Evolutionary conservation across 805 yeast species (phyloP).

Genomic region (Saturnispora bothae): DNA sequence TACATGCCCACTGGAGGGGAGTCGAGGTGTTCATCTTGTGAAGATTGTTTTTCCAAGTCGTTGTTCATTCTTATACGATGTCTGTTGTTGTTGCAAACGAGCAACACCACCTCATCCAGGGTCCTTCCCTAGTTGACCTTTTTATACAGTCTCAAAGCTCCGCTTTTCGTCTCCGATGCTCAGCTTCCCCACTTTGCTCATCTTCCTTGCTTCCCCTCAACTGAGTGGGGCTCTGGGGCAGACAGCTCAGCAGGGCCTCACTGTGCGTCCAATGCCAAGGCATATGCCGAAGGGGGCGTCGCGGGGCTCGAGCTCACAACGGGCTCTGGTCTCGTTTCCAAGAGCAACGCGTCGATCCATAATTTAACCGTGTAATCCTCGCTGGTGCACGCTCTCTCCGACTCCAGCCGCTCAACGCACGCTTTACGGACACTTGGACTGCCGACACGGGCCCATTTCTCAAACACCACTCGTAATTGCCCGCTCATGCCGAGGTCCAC

Average conservation of each 20-base stretch:
- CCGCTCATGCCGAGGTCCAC: too few relatives aligned
- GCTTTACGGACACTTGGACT: not conserved
- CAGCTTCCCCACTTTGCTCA: too few relatives aligned
- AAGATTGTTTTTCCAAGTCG: constrained; percentile 17
- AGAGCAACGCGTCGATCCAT: too few relatives aligned
- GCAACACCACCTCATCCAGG: too few relatives aligned
- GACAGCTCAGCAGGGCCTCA: not conserved
- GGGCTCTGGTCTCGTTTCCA: too few relatives aligned
- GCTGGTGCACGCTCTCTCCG: too few relatives aligned
- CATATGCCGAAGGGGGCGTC: too few relatives aligned
- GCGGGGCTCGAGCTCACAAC: too few relatives aligned
- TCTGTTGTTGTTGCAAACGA: not conserved
- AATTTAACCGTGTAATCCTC: too few relatives aligned
- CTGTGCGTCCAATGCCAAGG: too few relatives aligned
- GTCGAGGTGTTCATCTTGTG: constrained; percentile 15
- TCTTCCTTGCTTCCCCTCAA: too few relatives aligned
- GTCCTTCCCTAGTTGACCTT: not conserved
- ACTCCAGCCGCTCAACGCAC: not conserved
- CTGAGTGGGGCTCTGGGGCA: not conserved
- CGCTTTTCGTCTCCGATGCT: not conserved
- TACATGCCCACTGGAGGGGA: constrained; percentile 19
- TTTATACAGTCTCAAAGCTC: not conserved
- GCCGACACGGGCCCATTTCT: not conserved
- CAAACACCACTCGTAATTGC: not conserved
- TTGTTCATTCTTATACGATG: constrained; percentile 8